These are phyloP conservation scores for Lycium ferocissimum DNA, from an alignment of 257 asterid genomes.

Conservation along the genomic window DNA sequence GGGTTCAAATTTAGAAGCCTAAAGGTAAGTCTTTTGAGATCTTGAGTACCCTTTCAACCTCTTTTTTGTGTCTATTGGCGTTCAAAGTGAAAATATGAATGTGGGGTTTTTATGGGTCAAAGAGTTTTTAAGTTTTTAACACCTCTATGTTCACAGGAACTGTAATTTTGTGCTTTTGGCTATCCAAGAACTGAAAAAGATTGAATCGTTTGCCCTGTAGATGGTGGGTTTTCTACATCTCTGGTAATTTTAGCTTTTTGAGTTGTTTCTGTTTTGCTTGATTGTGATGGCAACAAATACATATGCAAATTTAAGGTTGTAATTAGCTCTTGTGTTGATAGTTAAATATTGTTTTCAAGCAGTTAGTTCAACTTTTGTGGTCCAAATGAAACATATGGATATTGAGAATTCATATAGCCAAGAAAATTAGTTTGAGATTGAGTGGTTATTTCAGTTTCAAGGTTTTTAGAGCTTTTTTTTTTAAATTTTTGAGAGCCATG, in stretches of 20 bases:
- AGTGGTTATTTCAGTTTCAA: not conserved
- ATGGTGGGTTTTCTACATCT: constrained; percentile 3
- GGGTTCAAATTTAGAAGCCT: constrained; percentile 22
- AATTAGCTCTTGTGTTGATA: not conserved
- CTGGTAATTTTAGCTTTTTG: not conserved
- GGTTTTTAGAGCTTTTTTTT: not conserved
- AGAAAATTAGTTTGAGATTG: not conserved
- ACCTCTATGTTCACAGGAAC: not conserved
- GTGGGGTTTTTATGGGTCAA: not conserved
- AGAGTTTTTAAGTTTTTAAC: not conserved
- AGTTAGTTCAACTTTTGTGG: not conserved
- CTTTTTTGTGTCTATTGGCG: not conserved
- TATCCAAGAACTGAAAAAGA: not conserved
- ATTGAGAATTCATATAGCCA: not conserved
- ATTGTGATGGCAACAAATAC: not conserved
- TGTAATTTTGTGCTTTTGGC: not conserved
- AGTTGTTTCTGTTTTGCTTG: not conserved
- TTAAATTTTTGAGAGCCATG: not conserved
- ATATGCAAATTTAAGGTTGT: not conserved
- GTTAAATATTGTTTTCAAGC: not conserved
- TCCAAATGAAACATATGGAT: not conserved
- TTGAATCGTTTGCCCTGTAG: not conserved
- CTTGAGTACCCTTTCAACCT: not conserved
- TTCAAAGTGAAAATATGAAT: not conserved
- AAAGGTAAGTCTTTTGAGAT: constrained; percentile 32